These are phyloP conservation scores for Chamaenerion angustifolium DNA, from an alignment of 345 rosid genomes.

Conservation along the genomic window DNA sequence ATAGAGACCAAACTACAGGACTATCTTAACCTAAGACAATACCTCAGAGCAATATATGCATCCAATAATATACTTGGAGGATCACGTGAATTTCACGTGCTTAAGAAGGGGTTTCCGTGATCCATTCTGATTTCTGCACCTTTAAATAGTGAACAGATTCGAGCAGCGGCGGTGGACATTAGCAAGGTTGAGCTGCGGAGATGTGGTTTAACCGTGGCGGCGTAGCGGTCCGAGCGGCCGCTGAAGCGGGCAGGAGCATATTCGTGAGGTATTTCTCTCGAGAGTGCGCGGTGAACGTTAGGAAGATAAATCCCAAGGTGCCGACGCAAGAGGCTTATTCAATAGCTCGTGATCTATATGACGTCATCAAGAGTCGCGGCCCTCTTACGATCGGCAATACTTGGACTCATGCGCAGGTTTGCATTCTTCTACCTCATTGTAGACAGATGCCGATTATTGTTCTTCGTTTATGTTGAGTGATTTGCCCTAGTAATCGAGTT, in stretches of 20 bases:
- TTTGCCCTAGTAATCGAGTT: neutral
- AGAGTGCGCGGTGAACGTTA: slow-evolving; percentile 57
- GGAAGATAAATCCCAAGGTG: slow-evolving; percentile 89
- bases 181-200: neutral
- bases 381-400: slow-evolving; percentile 71
- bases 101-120: too few relatives aligned
- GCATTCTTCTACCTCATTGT: slow-evolving; percentile 1
- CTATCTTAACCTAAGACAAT: too few relatives aligned
- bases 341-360: slow-evolving; percentile 57
- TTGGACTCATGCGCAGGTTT: slow-evolving; percentile 75
- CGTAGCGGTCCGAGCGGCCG: slow-evolving; percentile 5
- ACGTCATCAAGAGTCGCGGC: slow-evolving; percentile 45
- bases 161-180: neutral
- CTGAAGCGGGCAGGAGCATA: neutral
- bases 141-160: too few relatives aligned
- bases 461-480: neutral
- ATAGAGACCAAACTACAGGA: too few relatives aligned
- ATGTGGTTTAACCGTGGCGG: slow-evolving; percentile 14
- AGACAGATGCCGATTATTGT: neutral
- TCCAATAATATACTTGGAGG: too few relatives aligned
- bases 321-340: slow-evolving; percentile 71
- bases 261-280: slow-evolving; percentile 57
- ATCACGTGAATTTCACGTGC: too few relatives aligned
- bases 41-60: too few relatives aligned
- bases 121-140: too few relatives aligned